phyloP scores from a whole-genome alignment of 2,329 filamentous ascomycete genomes.

The Phyllachora maydis region DNA sequence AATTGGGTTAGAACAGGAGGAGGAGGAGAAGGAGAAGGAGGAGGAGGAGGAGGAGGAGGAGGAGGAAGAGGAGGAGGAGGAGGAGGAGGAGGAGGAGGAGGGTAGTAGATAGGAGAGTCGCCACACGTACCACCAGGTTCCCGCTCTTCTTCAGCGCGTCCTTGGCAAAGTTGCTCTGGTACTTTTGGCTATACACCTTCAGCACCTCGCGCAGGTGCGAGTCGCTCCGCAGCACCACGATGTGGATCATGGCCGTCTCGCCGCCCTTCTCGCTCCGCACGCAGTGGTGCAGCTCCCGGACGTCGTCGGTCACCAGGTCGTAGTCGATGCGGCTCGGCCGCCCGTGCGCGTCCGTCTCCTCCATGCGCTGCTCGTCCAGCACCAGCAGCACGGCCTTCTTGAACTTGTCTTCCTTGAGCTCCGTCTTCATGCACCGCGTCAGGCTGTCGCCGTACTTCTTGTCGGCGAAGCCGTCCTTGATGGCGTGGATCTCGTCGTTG shows the following conservation, averaged over 20 bases:
- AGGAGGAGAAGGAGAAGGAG: too few relatives aligned
- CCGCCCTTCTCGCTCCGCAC: conserved; percentile 61
- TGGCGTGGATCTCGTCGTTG: conserved; percentile 68
- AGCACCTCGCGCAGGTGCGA: conserved; percentile 65
- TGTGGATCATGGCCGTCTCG: conserved; percentile 69
- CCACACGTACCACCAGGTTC: conserved; percentile 73
- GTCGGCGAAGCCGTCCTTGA: conserved; percentile 78
- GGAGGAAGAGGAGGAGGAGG: conserved; percentile 1
- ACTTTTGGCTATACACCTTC: conserved; percentile 51
- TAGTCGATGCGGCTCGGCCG: conserved; percentile 33
- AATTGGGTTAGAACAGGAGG: too few relatives aligned
- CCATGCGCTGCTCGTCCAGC: conserved; percentile 66
- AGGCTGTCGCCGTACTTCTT: conserved; percentile 78
- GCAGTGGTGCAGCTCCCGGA: conserved; percentile 44
- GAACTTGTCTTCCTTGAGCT: conserved; percentile 92
- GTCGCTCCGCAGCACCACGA: conserved; percentile 67
- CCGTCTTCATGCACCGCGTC: conserved; percentile 70
- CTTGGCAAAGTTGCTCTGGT: conserved; percentile 64
- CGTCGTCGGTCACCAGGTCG: conserved; percentile 46
- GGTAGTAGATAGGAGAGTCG: conserved; percentile 1
- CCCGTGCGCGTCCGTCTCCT: conserved; percentile 52
- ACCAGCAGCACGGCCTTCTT: conserved; percentile 70
- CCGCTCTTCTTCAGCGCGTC: conserved; percentile 76
- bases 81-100: conserved; percentile 1
- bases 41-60: too few relatives aligned